Evolutionary conservation across 2,329 filamentous ascomycete genomes (phyloP).

Genomic region (Microsporum ferrugineum): DNA sequence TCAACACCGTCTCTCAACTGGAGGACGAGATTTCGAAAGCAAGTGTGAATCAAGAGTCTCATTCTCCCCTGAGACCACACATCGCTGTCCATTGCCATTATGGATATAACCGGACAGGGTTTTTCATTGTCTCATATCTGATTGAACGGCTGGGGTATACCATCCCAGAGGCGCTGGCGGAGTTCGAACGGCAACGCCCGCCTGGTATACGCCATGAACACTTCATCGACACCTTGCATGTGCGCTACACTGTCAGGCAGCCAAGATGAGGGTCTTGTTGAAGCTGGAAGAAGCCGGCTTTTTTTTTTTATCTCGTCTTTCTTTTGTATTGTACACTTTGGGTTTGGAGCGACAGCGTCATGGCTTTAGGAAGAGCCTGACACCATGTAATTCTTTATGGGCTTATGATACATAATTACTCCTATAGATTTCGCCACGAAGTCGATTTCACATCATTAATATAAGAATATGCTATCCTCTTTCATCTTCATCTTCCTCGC

Average conservation of each 20-base stretch:
- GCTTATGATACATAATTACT: neutral
- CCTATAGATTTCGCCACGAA: neutral
- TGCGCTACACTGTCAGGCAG: constrained; percentile 55
- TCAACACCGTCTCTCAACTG: constrained; percentile 48
- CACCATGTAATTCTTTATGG: neutral
- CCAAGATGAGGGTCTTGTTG: constrained; percentile 16
- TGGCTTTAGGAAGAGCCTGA: neutral
- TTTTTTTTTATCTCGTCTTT: neutral
- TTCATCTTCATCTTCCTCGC: neutral
- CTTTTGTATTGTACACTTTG: neutral
- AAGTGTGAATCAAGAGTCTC: constrained; percentile 36
- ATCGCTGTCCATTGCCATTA: constrained; percentile 92
- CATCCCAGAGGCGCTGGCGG: constrained; percentile 65
- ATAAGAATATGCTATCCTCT: neutral
- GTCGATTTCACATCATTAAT: neutral
- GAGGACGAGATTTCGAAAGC: constrained; percentile 44
- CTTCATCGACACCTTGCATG: constrained; percentile 72
- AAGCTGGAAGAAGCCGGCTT: neutral
- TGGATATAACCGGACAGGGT: constrained; percentile 88
- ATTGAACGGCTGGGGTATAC: constrained; percentile 64
- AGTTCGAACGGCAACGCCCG: constrained; percentile 60
- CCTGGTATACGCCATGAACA: constrained; percentile 83
- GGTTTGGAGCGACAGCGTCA: neutral
- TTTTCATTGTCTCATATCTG: constrained; percentile 82
- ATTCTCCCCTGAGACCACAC: constrained; percentile 28